Evolutionary conservation across 2,329 filamentous ascomycete species (phyloP), one percentile per base, ranked within the genome.

Genomic region (Pleochaeta shiraiana): DNA sequence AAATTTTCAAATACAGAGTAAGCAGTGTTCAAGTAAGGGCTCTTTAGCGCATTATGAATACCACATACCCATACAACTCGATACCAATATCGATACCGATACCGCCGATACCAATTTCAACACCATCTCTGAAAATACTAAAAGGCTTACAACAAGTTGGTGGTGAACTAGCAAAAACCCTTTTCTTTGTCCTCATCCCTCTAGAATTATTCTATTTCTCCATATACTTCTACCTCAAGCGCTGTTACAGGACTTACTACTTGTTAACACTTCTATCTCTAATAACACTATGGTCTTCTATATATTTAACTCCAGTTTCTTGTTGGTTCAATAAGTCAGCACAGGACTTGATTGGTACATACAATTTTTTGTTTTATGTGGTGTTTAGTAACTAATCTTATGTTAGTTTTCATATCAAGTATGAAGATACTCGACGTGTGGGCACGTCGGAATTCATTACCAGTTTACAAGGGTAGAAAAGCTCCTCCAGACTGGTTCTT

Each of bases 401-500:
- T n/a, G 5, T 34, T n/a, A 63, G 61, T 63, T 47, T 57, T 30
- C 19, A 16, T 74, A 65, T 74, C 72, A 1, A 71, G 70, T 63
- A 75, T 77, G 74, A 77, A 76, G 67, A 65, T 73, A 14, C 70
- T 76, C 14, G 75, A 77, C 64, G 67, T 76, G n/a, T 75, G 73
- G 67, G 71, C 70, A 12, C 71, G 74, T 21, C 71, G 71, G 21
- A 67, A 74, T 63, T 66, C 68, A 12, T 68, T 74, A 12, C 75
- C 74, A 12, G 67, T 64, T 63, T 76, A 75, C 66, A 70, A 70
- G 16, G 69, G 69, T 31, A 64, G 39, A 16, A 30, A 57, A 28
- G 26, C 19, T 26, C 74, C 70, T n/a, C 65, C 70, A 12, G 69
- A 71, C 57, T 70, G 68, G 65, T 62, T 71, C 26, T 65, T 72